Evolutionary conservation across 2,329 filamentous ascomycete species (phyloP).

Genomic region (Colletotrichum sp.): DNA sequence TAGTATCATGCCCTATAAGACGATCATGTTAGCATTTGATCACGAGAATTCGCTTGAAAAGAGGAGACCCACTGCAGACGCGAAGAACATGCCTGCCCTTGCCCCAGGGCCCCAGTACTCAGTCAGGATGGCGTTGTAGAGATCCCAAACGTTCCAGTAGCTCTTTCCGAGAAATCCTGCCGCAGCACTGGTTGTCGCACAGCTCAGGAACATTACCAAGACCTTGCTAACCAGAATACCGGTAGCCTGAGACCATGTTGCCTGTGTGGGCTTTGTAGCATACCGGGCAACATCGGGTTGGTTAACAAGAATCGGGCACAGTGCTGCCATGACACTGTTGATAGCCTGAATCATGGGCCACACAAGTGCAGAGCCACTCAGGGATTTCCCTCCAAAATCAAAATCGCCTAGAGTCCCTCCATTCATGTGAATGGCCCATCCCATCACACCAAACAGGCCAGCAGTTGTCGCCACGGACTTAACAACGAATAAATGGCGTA

Average conservation of each 20-base stretch:
- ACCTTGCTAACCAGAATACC: slow-evolving; percentile 22
- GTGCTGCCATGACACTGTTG: slow-evolving; percentile 44
- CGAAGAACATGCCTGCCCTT: slow-evolving; percentile 44
- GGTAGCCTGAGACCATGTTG: slow-evolving; percentile 34
- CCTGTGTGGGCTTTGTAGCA: slow-evolving; percentile 26
- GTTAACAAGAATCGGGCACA: slow-evolving; percentile 38
- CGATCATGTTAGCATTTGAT: background rate
- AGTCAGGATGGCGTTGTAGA: slow-evolving; percentile 43
- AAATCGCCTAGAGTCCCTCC: slow-evolving; percentile 34
- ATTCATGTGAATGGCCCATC: slow-evolving; percentile 59
- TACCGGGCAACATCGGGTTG: slow-evolving; percentile 47
- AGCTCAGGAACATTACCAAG: slow-evolving; percentile 44
- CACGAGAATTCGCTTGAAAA: accelerated
- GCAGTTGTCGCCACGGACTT: slow-evolving; percentile 50
- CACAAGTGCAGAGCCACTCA: slow-evolving; percentile 29
- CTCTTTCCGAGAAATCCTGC: slow-evolving; percentile 35
- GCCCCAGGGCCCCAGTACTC: slow-evolving; percentile 40
- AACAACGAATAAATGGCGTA: slow-evolving; percentile 51
- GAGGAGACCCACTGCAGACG: slow-evolving; percentile 24
- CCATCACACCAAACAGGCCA: slow-evolving; percentile 36
- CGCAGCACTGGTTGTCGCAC: slow-evolving; percentile 41
- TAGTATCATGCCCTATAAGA: background rate
- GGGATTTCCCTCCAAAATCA: slow-evolving; percentile 4
- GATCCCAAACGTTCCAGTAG: slow-evolving; percentile 51
- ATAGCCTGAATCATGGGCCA: slow-evolving; percentile 45